Evolutionary conservation across 78 protist species (phyloP).

Genomic region (Isochrysis galbana): DNA sequence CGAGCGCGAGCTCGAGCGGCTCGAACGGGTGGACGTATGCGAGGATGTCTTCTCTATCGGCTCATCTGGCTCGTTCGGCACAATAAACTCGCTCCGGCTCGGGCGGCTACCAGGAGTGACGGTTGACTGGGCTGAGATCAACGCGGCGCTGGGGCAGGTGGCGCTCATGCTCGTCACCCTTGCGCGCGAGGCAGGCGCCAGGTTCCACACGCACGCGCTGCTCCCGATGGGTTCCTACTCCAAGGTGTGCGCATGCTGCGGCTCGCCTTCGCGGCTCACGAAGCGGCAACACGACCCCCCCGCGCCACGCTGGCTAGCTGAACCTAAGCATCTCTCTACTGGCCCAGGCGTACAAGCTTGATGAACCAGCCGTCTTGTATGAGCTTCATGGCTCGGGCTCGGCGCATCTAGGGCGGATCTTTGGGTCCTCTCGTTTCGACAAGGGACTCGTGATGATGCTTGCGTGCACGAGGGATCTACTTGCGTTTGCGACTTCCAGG

Average conservation of each 20-base stretch:
- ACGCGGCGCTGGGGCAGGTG: slow-evolving; percentile 25
- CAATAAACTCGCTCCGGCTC: neutral
- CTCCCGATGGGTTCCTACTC: slow-evolving; percentile 1
- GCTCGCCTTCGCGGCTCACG: neutral
- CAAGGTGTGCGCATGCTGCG: neutral
- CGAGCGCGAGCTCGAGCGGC: slow-evolving; percentile 3
- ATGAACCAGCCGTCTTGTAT: neutral
- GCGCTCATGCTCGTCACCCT: neutral
- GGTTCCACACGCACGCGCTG: neutral
- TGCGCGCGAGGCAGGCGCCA: neutral
- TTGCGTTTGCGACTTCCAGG: neutral
- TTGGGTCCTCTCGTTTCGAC: neutral
- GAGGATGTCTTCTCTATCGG: neutral
- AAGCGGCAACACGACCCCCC: neutral
- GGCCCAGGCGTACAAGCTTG: neutral
- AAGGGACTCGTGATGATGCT: neutral
- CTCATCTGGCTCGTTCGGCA: neutral
- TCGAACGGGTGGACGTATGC: neutral
- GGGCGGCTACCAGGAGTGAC: neutral
- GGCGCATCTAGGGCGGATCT: neutral
- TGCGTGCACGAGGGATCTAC: neutral
- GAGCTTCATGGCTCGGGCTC: neutral
- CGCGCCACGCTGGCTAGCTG: neutral
- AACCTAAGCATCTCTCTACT: neutral
- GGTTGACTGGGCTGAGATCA: slow-evolving; percentile 1